Conservation (phyloP, 805 yeast species). For the Sugiyamaella chiloensis region DNA sequence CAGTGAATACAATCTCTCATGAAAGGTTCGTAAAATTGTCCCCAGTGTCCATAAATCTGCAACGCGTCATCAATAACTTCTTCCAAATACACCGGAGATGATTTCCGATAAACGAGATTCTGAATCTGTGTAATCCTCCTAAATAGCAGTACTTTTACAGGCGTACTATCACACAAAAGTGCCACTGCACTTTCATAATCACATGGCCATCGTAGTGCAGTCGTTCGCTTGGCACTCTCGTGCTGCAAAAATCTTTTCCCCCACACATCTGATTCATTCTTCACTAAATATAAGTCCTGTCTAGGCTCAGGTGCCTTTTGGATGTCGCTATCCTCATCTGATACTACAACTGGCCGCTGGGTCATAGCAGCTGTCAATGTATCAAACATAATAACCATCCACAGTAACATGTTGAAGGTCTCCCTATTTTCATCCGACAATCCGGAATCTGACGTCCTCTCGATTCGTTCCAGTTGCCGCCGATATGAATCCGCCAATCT, state of each 20-base stretch:
- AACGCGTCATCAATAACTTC: not conserved
- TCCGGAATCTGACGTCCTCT: not conserved
- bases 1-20: not conserved
- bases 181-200: not conserved
- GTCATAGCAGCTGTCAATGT: conserved; percentile 4
- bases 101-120: not conserved
- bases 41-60: not conserved
- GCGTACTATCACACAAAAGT: conserved; percentile 1
- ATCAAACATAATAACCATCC: conserved; percentile 6
- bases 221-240: not conserved
- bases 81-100: not conserved
- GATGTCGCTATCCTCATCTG: conserved; percentile 6
- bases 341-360: conserved; percentile 3
- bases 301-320: not conserved
- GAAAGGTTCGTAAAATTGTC: not conserved
- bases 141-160: conserved; percentile 3
- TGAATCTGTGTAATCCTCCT: conserved; percentile 2
- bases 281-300: not conserved
- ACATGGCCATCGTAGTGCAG: conserved; percentile 7
- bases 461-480: not conserved
- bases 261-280: not conserved
- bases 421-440: not conserved
- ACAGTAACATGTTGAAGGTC: conserved; percentile 1
- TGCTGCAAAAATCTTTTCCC: not conserved
- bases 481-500: conserved; percentile 1